Percentiles rank a stretch among this genome's conserved stretches.
phyloP scores from a whole-genome alignment of 108 stramenopile genomes.

The Conticribra weissflogii region DNA sequence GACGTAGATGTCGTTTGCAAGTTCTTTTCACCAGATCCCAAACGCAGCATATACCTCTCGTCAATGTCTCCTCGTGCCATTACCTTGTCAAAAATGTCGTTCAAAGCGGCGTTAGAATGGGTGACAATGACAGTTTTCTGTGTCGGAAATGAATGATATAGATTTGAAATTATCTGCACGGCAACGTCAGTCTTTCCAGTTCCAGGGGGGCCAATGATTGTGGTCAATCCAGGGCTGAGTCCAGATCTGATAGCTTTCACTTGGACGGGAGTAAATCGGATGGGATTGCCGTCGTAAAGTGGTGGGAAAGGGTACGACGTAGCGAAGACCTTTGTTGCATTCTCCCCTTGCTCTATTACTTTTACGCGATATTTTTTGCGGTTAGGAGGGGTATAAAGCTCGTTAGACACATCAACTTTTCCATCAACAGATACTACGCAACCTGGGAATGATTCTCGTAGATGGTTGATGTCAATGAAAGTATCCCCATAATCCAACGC shows the following conservation, averaged over 20 bases:
- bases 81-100: conserved; percentile 98
- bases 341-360: conserved; percentile 36
- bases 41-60: conserved; percentile 90
- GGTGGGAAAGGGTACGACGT: conserved; percentile 49
- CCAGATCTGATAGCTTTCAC: conserved; percentile 95
- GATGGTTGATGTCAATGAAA: conserved; percentile 78
- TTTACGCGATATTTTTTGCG: conserved; percentile 67
- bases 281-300: conserved; percentile 71
- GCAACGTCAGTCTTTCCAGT: conserved; percentile 85
- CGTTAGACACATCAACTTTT: conserved; percentile 8
- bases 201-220: conserved; percentile 97
- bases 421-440: conserved; percentile 51
- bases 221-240: conserved; percentile 91
- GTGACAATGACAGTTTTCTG: conserved; percentile 96
- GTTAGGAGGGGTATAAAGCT: conserved; percentile 5
- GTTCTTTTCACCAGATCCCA: conserved; percentile 93
- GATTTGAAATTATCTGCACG: conserved; percentile 94
- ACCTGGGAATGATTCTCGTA: conserved; percentile 70
- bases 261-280: conserved; percentile 95
- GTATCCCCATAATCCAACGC: conserved; percentile 92
- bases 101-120: conserved; percentile 98
- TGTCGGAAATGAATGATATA: conserved; percentile 92
- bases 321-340: conserved; percentile 52
- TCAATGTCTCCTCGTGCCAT: conserved; percentile 90
- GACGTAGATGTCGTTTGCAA: conserved; percentile 65